These are phyloP conservation scores for Leishmania guyanensis DNA, from an alignment of 208 protist genomes.

Conservation along the genomic window DNA sequence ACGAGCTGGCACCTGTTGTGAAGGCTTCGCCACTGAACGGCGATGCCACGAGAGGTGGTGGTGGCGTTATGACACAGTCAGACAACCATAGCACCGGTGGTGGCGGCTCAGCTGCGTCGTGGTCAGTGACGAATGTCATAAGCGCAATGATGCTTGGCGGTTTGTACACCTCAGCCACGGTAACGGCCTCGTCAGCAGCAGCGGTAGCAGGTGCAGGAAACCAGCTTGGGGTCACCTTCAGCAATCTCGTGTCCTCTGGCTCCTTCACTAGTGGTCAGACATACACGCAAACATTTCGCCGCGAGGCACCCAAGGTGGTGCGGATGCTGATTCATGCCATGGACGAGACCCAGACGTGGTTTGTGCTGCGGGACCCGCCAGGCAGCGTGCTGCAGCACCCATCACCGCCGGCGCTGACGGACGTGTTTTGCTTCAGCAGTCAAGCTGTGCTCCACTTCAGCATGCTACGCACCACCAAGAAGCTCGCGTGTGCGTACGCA, in stretches of 20 bases:
- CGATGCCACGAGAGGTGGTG: not conserved
- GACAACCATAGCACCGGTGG: not conserved
- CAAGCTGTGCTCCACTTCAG: constrained; percentile 54
- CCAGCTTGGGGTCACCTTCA: constrained; percentile 22
- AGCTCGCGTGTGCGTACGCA: constrained; percentile 35
- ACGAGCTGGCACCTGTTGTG: constrained; percentile 62
- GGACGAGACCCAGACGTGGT: constrained; percentile 50
- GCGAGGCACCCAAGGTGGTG: constrained; percentile 63
- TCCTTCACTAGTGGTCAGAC: constrained; percentile 39
- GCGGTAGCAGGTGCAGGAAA: not conserved
- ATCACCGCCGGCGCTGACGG: constrained; percentile 32
- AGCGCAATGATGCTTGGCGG: constrained; percentile 27
- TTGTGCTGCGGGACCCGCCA: constrained; percentile 50
- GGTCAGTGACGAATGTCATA: constrained; percentile 2
- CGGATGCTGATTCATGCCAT: constrained; percentile 73
- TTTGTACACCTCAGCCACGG: constrained; percentile 18
- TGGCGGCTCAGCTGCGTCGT: not conserved
- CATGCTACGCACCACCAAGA: constrained; percentile 31
- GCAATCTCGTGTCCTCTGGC: constrained; percentile 27
- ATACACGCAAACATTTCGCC: constrained; percentile 67
- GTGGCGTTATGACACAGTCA: constrained; percentile 1
- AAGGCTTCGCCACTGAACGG: constrained; percentile 4
- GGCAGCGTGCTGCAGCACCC: constrained; percentile 31
- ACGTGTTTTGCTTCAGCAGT: constrained; percentile 34
- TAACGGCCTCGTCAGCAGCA: not conserved